These are phyloP conservation scores for Rhododendron henanense DNA, from an alignment of 148 eudicot genomes.

Conservation along the genomic window DNA sequence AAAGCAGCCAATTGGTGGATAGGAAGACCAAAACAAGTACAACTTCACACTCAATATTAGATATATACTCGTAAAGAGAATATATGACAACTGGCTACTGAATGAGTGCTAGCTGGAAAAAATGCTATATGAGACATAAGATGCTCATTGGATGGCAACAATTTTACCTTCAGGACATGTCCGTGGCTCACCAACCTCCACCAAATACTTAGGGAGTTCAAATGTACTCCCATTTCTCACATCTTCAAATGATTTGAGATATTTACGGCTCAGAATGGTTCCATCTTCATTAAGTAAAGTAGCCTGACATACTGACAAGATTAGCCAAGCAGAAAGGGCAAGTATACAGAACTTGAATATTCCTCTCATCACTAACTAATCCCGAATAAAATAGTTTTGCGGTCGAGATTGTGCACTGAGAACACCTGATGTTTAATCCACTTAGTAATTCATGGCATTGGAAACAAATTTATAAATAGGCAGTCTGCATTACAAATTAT, in stretches of 20 bases:
- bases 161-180: constrained; percentile 17
- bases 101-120: neutral
- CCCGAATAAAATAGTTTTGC: neutral
- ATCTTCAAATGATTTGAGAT: constrained; percentile 27
- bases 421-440: neutral
- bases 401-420: neutral
- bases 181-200: constrained; percentile 35
- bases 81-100: neutral
- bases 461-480: neutral
- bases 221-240: constrained; percentile 27
- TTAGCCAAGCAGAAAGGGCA: constrained; percentile 6
- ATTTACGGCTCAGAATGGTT: constrained; percentile 21
- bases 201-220: constrained; percentile 25
- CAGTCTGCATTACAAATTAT: neutral
- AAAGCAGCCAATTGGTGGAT: neutral
- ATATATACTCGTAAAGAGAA: neutral
- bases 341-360: neutral
- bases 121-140: neutral
- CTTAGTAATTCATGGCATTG: neutral
- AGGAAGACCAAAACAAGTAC: neutral
- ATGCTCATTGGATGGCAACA: neutral
- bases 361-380: neutral
- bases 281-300: constrained; percentile 37
- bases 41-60: neutral
- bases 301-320: constrained; percentile 17